phyloP scores from a whole-genome alignment of 2,329 filamentous ascomycete genomes.

The Hymenoscyphus repandus region DNA sequence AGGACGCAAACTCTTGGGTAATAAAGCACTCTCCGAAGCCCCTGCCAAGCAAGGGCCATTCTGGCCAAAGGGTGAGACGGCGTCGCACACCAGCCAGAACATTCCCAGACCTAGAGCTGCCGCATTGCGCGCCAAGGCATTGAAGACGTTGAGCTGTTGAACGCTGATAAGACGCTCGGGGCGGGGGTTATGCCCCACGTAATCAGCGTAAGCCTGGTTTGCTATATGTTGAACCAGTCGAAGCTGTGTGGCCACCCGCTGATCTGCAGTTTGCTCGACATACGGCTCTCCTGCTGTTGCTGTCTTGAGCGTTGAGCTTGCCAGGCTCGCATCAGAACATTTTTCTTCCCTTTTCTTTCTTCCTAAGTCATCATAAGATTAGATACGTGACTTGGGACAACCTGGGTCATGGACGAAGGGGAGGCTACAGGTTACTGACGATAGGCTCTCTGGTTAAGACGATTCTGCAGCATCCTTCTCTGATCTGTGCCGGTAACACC shows the following conservation, averaged over 20 bases:
- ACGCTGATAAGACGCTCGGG: neutral
- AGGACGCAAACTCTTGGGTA: constrained; percentile 15
- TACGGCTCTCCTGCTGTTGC: neutral
- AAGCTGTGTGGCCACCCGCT: neutral
- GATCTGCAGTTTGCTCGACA: neutral
- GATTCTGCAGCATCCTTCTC: constrained; percentile 19
- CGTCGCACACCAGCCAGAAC: neutral
- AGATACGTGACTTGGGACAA: neutral
- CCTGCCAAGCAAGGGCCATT: neutral
- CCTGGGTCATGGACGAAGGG: neutral
- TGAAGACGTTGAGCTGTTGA: neutral
- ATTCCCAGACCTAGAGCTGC: neutral
- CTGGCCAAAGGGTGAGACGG: neutral
- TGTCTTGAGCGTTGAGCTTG: neutral
- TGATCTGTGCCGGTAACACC: constrained; percentile 25
- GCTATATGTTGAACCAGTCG: neutral
- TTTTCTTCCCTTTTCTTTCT: neutral
- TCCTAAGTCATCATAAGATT: neutral
- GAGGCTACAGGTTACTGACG: constrained; percentile 15
- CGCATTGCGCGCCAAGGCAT: neutral
- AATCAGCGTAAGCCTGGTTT: neutral
- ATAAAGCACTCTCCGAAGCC: neutral
- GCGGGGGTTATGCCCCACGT: neutral
- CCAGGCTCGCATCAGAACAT: neutral
- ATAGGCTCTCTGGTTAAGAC: constrained; percentile 18